Conservation (phyloP, 331 rosid species). For the Rhamnella rubrinervis region DNA sequence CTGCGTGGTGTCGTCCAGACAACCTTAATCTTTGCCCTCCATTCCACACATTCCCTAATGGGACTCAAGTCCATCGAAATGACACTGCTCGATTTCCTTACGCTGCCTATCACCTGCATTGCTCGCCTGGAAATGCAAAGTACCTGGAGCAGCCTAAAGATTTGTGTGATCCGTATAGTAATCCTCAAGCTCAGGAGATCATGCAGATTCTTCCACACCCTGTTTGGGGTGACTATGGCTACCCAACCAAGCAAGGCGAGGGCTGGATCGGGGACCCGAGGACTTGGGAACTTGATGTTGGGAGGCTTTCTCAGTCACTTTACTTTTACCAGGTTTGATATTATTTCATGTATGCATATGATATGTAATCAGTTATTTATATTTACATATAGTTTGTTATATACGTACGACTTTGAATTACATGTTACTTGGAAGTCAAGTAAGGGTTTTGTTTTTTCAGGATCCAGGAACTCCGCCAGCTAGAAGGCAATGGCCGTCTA, state of each 20-base stretch:
- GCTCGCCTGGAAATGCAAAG: constrained; percentile 45
- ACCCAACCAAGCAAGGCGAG: constrained; percentile 45
- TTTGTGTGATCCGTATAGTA: constrained; percentile 55
- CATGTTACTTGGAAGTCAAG: not conserved
- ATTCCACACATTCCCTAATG: constrained; percentile 39
- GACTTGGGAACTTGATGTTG: constrained; percentile 62
- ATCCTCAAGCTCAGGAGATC: constrained; percentile 58
- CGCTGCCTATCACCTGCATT: constrained; percentile 49
- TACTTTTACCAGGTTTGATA: constrained; percentile 51
- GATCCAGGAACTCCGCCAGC: constrained; percentile 53
- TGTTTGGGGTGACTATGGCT: constrained; percentile 54
- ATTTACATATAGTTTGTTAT: too few relatives aligned
- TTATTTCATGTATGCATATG: not conserved
- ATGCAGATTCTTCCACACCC: constrained; percentile 55
- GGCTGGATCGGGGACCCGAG: constrained; percentile 57
- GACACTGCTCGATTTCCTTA: constrained; percentile 52
- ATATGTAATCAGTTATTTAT: too few relatives aligned
- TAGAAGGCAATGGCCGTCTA: constrained; percentile 43
- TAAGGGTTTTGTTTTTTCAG: constrained; percentile 15
- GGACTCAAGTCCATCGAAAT: constrained; percentile 38
- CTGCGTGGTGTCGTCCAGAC: constrained; percentile 29
- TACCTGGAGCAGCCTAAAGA: constrained; percentile 39
- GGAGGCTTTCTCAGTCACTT: constrained; percentile 41
- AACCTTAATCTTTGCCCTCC: constrained; percentile 47
- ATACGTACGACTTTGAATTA: not conserved